These are phyloP conservation scores for Cyclotella choctawhatcheeana DNA, from an alignment of 108 stramenopile genomes.

Conservation along the genomic window DNA sequence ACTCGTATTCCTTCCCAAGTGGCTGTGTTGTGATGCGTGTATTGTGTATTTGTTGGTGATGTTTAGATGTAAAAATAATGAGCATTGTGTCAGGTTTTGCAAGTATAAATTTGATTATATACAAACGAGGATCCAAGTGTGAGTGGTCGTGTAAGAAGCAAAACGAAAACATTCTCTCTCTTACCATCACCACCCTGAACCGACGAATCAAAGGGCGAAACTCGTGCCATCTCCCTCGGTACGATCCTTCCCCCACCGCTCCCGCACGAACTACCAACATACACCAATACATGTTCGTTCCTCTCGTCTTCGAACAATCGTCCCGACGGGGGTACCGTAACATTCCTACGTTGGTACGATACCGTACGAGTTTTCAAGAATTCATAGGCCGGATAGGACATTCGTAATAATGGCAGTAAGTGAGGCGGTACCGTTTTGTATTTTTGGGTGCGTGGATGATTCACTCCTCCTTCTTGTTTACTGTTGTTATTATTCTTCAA, in stretches of 20 bases:
- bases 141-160: too few relatives aligned
- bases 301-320: constrained; percentile 83
- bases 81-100: too few relatives aligned
- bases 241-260: constrained; percentile 56
- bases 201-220: constrained; percentile 88
- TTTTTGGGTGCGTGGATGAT: constrained; percentile 37
- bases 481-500: constrained; percentile 9
- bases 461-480: constrained; percentile 13
- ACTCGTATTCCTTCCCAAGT: constrained; percentile 93
- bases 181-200: constrained; percentile 94
- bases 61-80: not conserved
- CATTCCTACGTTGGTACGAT: constrained; percentile 50
- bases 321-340: constrained; percentile 53
- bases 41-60: too few relatives aligned
- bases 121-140: too few relatives aligned
- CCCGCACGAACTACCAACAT: constrained; percentile 62
- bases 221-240: constrained; percentile 71
- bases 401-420: constrained; percentile 64
- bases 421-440: constrained; percentile 68
- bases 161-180: not conserved
- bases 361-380: constrained; percentile 61
- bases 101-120: too few relatives aligned
- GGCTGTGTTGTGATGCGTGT: not conserved
- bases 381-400: constrained; percentile 73
- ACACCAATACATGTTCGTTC: constrained; percentile 88